Base-by-base conservation (phyloP, 2,329 filamentous ascomycete genomes). In the Xylaria sp. region DNA sequence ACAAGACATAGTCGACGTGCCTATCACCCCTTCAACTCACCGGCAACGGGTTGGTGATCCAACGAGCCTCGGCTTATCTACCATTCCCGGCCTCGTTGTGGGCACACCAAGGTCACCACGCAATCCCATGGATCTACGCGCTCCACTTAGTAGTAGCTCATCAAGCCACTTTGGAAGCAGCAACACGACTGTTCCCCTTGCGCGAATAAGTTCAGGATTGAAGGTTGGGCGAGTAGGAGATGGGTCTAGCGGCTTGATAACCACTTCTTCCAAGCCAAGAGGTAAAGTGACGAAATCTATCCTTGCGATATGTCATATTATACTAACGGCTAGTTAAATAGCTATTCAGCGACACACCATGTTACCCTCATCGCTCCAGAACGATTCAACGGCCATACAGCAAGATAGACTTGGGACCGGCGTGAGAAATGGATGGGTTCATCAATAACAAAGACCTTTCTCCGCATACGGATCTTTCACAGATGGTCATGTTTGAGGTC, bases 11-110 rank as follows among this genome's bases (percentile, higher is more conserved):
- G 78, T 68, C 5, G 76, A 77, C 27, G 42, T 78, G 16, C 76
- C 78, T n/a, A 44, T 78, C 35, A 81, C 79, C 0, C 79, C 79
- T 21, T 78, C 79, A 12, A 77, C 74, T 29, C 75, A 80, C 71
- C 74, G 76, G n/a, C 75, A 77, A 69, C 74, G 77, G n/a, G 29
- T 79, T 21, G 75, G 71, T 18, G 73, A 75, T 29, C 55, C 69
- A 23, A 60, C 60, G 25, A 66, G 72, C 16, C 66, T 77, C 27
- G 77, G 77, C 16, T 54, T 80, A 32, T 75, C 78, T 23, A 75
- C 72, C 5, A 74, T 78, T 37, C 76, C 78, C 5, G 78, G 78
- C 16, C 68, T 79, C 5, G 75, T 79, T n/a, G 63, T 72, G n/a
- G 77, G 78, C 9, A 75, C 78, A 16, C 73, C 75, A 47, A 72